These are phyloP conservation scores for Casuarina glauca DNA, from an alignment of 306 rosid species.

Conservation along the genomic window DNA sequence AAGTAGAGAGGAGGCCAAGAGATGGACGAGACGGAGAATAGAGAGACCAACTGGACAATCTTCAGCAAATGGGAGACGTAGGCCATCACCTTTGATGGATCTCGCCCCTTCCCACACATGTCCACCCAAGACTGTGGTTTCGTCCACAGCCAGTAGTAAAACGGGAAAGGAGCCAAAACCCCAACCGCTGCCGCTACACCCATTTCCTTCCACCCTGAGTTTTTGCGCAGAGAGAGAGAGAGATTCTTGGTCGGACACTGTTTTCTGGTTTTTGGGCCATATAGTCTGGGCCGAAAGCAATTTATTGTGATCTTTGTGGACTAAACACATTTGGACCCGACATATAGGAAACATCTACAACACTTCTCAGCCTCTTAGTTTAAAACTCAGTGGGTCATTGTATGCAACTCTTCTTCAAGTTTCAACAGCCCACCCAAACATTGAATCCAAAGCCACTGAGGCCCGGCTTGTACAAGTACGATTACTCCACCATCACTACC, in stretches of 20 bases:
- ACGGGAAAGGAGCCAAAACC: constrained; percentile 65
- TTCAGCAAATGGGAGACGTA: constrained; percentile 56
- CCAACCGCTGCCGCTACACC: constrained; percentile 54
- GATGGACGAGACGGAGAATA: constrained; percentile 62
- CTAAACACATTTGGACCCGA: background rate
- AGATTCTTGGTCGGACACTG: background rate
- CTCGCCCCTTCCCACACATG: constrained; percentile 67
- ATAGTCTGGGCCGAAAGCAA: background rate
- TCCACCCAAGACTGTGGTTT: constrained; percentile 77
- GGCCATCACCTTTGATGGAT: constrained; percentile 79
- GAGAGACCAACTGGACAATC: constrained; percentile 67
- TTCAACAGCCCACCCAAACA: too few species aligned
- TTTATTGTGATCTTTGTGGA: background rate
- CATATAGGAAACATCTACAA: too few species aligned
- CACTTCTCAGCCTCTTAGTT: too few species aligned
- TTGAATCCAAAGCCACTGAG: too few species aligned
- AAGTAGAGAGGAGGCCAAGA: constrained; percentile 80
- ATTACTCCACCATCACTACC: too few species aligned
- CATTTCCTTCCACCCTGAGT: constrained; percentile 21
- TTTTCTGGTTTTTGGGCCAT: background rate
- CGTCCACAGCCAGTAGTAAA: constrained; percentile 68
- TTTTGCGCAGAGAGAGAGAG: background rate
- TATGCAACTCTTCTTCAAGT: too few species aligned
- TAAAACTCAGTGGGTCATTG: too few species aligned
- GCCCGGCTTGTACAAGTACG: too few species aligned